Evolutionary conservation across 352 stramenopile genomes (phyloP), one percentile per base, ranked within the genome.

Genomic region (Aphanomyces astaci): DNA sequence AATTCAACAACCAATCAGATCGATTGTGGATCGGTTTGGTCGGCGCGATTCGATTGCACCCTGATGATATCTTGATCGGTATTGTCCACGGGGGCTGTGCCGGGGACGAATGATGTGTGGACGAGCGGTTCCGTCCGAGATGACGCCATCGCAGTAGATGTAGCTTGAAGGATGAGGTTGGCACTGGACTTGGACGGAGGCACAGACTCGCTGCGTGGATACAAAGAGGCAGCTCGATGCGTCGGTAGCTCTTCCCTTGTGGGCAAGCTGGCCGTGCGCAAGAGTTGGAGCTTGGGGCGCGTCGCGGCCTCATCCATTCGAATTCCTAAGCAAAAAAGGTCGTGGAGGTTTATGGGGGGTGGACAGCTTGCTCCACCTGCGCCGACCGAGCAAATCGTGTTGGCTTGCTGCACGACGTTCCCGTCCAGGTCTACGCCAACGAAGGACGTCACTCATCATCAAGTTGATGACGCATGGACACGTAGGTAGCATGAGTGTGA

Each of bases 371-470:
- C n/a, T n/a, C n/a, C n/a, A 68, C 62, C 62, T 27, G 27, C 19
- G 24, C 62, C 62, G 22, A 27, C 17, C 13, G 62, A 68, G 36
- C 62, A 68, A 31, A 68, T 59, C n/a, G 62, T 68, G n/a, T 68
- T 52, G 19, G 62, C 62, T 68, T 57, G 62, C 15, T 49, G 48
- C 5, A 68, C 31, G 1, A 24, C 4, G 30, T 68, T 32, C 10
- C 62, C 51, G 25, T 68, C 28, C 3, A 32, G 39, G 32, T 68
- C 62, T 68, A n/a, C n/a, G n/a, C n/a, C n/a, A n/a, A n/a, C n/a
- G n/a, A n/a, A n/a, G n/a, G n/a, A n/a, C n/a, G n/a, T n/a, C n/a
- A n/a, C n/a, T n/a, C n/a, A n/a, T n/a, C n/a, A n/a, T n/a, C n/a
- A n/a, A n/a, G n/a, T n/a, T n/a, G n/a, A n/a, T n/a, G n/a, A n/a